These are phyloP conservation scores for Bretziella fagacearum DNA, from an alignment of 2,329 filamentous ascomycete species.

Conservation along the genomic window DNA sequence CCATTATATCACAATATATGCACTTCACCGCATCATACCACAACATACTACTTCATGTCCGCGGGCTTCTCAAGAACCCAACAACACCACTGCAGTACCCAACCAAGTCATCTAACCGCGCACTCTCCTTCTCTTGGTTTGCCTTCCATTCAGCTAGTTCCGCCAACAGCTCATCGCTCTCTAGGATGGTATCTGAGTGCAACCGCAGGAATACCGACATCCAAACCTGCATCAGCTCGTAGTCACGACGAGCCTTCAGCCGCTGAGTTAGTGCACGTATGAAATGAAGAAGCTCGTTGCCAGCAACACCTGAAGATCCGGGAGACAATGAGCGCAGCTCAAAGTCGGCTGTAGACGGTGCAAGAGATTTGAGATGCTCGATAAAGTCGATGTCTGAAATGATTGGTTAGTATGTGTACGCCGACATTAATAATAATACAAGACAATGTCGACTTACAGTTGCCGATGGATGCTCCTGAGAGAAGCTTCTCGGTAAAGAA, in stretches of 20 bases:
- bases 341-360: conserved; percentile 73
- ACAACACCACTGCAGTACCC: conserved; percentile 81
- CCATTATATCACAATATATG: too few species aligned
- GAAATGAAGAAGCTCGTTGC: conserved; percentile 63
- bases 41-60: conserved; percentile 25
- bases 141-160: conserved; percentile 53
- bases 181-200: conserved; percentile 45
- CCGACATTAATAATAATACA: background rate
- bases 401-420: conserved; percentile 17
- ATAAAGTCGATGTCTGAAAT: conserved; percentile 47
- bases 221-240: conserved; percentile 90
- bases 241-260: conserved; percentile 56
- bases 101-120: conserved; percentile 56
- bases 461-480: conserved; percentile 33
- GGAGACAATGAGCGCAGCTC: conserved; percentile 65
- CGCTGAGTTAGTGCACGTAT: conserved; percentile 61
- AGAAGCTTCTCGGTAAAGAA: conserved; percentile 41
- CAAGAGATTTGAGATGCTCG: conserved; percentile 60
- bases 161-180: conserved; percentile 34
- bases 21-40: background rate
- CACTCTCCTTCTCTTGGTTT: conserved; percentile 54
- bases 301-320: conserved; percentile 25
- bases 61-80: conserved; percentile 53
- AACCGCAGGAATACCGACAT: conserved; percentile 85
- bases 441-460: conserved; percentile 35